Evolutionary conservation across 129 eudicot genomes (phyloP).

Genomic region (Saussurea involucrata): DNA sequence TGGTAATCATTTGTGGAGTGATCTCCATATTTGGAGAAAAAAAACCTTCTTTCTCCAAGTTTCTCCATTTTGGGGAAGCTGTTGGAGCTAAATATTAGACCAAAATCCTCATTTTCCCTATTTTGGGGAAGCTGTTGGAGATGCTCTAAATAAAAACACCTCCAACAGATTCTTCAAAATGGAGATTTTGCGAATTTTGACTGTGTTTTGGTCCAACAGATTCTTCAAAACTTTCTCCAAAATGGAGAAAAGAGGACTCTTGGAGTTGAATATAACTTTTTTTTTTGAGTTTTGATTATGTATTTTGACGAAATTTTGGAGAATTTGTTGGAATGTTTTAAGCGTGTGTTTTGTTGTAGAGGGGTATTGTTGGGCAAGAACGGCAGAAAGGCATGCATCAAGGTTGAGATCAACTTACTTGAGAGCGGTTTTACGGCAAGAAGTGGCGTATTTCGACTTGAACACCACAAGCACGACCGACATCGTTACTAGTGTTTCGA

Average conservation of each 20-base stretch:
- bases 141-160: no score
- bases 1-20: no score
- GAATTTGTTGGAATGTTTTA: no score
- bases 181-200: background rate
- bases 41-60: no score
- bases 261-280: background rate
- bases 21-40: no score
- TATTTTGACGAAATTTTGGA: background rate
- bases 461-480: constrained; percentile 53
- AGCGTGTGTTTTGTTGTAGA: constrained; percentile 16
- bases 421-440: constrained; percentile 69
- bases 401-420: constrained; percentile 47
- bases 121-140: no score
- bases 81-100: no score
- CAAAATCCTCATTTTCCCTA: no score
- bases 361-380: constrained; percentile 71
- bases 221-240: background rate
- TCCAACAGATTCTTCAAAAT: background rate
- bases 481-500: constrained; percentile 57
- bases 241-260: background rate
- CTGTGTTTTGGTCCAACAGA: no score
- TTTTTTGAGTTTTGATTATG: no score
- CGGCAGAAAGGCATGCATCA: constrained; percentile 71
- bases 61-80: no score
- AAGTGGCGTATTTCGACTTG: constrained; percentile 59